Base-by-base conservation (phyloP, 805 yeast genomes). In the Phaffomyces thermotolerans region DNA sequence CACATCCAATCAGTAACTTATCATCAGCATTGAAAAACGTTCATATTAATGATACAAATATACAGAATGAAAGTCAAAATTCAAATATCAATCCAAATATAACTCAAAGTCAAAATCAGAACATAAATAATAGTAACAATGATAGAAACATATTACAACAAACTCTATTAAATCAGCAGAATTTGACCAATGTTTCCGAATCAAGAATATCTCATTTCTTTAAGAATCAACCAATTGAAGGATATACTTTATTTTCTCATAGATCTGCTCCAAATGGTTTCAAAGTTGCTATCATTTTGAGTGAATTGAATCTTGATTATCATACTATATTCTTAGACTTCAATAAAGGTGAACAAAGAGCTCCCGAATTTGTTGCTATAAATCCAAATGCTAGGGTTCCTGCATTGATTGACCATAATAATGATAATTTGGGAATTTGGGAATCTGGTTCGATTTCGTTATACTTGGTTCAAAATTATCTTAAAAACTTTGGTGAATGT, bases 301-400 rank as follows among this genome's bases (percentile, higher is more conserved):
- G 88, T 45, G 98, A 91, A 63, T 74, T 91, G 53, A 84, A 84
- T 45, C 74, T 83, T 57, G 77, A 76, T 30, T 91, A 84, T 66
- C 78, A 80, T 53, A 88, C 96, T 2, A 79, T 89, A 43, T 83
- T 86, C 54, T 69, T 90, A 43, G 96, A 90, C 65, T 88, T 90
- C 64, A 84, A 84, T 61, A 73, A 73, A 49, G 95, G 95, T 46
- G 97, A 90, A 64, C 96, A 90, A 62, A 69, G 96, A 49, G 86
- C 95, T 2, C 96, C 97, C 0, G 95, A 89, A 62, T 90, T 90
- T 56, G 89, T 90, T 17, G 75, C 88, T n/a, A 81, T 90, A 48
- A 91, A 90, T 63, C 98, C 98, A 24, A 91, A 91, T 63, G 97
- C 96, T 3, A 72, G 98, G 48, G 95, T 90, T 7, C 98, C 98